A percentile compares a stretch with the other conserved stretches of the same genome.
phyloP scores from a whole-genome alignment of 2,329 filamentous ascomycete species.

The Verticillium albo-atrum region DNA sequence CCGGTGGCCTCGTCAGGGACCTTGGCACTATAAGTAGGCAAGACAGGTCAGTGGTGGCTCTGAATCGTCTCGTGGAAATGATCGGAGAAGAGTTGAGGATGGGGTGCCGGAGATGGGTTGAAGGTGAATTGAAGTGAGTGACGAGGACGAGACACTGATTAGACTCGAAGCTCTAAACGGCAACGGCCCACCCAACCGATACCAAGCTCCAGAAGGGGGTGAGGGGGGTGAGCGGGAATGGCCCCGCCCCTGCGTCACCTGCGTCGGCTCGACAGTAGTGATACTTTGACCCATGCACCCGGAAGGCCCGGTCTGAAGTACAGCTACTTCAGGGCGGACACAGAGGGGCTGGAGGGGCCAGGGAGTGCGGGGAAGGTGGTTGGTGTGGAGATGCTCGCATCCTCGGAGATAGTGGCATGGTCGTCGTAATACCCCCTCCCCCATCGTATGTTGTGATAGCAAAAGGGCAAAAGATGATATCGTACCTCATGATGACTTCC shows the following conservation, averaged over 20 bases:
- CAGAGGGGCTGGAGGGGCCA: background rate
- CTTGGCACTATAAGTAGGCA: background rate
- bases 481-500: background rate
- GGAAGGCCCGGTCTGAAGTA: background rate
- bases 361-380: background rate
- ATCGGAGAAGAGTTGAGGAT: constrained; percentile 1
- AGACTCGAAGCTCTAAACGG: background rate
- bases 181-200: background rate
- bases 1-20: background rate
- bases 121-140: background rate
- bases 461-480: background rate
- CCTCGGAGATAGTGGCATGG: background rate
- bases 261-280: background rate
- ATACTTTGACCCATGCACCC: background rate
- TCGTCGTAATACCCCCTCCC: background rate
- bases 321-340: background rate
- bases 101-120: background rate
- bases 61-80: constrained; percentile 1
- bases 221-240: background rate
- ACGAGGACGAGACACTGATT: background rate
- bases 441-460: background rate
- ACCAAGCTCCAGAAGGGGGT: background rate
- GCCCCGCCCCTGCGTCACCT: background rate
- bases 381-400: background rate
- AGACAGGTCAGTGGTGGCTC: background rate